Evolutionary conservation across 2,329 filamentous ascomycete genomes (phyloP).

Genomic region (Stemphylium beticola): DNA sequence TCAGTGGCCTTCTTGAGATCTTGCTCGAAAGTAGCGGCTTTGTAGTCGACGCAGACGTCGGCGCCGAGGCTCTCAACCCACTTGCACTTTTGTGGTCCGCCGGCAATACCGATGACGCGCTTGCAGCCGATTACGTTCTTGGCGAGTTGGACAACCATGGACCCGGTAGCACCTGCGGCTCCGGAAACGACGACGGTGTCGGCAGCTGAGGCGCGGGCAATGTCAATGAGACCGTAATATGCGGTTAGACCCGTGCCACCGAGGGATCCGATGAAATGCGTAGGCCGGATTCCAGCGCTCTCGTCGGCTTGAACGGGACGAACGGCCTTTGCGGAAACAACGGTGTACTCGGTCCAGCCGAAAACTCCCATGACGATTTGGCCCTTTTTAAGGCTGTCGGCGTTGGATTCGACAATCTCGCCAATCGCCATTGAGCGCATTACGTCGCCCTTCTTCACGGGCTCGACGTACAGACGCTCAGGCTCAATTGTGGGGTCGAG

Average conservation of each 20-base stretch:
- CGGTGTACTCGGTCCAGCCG: slow-evolving; percentile 72
- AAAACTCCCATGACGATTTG: slow-evolving; percentile 60
- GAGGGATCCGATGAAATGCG: slow-evolving; percentile 57
- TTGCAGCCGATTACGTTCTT: slow-evolving; percentile 56
- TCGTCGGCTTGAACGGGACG: slow-evolving; percentile 40
- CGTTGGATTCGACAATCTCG: slow-evolving; percentile 66
- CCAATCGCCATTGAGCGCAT: slow-evolving; percentile 70
- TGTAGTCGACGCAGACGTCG: slow-evolving; percentile 63
- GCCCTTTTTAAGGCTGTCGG: slow-evolving; percentile 60
- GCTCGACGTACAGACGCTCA: slow-evolving; percentile 55
- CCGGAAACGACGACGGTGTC: slow-evolving; percentile 79
- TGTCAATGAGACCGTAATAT: slow-evolving; percentile 74
- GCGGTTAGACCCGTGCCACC: slow-evolving; percentile 68
- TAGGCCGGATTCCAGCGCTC: slow-evolving; percentile 47
- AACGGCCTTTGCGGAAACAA: slow-evolving; percentile 51
- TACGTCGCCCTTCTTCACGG: slow-evolving; percentile 53
- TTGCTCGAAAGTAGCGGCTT: slow-evolving; percentile 54
- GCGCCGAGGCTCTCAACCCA: slow-evolving; percentile 60
- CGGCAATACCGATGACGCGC: slow-evolving; percentile 60
- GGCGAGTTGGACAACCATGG: slow-evolving; percentile 67
- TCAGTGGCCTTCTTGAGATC: slow-evolving; percentile 57
- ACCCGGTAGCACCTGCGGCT: slow-evolving; percentile 78
- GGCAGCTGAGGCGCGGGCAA: slow-evolving; percentile 68
- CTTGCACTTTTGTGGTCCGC: slow-evolving; percentile 59
- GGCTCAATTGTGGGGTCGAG: slow-evolving; percentile 32